Percentiles rank a stretch among this genome's conserved stretches.
Evolutionary conservation across 208 protist species (phyloP).

Genomic region (Wallacemonas sp.): DNA sequence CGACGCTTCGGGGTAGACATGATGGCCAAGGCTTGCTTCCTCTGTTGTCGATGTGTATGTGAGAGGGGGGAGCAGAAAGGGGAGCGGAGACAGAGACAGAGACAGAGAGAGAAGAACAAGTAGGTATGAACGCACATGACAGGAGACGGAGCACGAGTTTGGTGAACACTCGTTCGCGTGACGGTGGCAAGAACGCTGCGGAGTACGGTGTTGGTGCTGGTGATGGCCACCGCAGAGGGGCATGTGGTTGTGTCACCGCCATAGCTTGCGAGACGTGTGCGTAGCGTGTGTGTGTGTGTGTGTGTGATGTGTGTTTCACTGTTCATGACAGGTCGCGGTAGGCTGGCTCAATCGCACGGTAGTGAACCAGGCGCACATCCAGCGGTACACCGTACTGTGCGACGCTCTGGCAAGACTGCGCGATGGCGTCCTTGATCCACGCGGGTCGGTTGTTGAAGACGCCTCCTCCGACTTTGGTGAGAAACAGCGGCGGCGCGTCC

Average conservation of each 20-base stretch:
- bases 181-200: too few relatives aligned
- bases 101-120: too few relatives aligned
- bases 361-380: constrained; percentile 28
- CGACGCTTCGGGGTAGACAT: background rate
- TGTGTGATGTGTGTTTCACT: background rate
- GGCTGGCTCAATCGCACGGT: background rate
- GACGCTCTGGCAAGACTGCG: constrained; percentile 12
- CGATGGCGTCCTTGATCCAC: constrained; percentile 38
- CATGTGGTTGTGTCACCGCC: too few relatives aligned
- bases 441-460: constrained; percentile 37
- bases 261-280: too few relatives aligned
- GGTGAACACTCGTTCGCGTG: too few relatives aligned
- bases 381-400: constrained; percentile 26
- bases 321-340: background rate
- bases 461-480: constrained; percentile 54
- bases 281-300: background rate
- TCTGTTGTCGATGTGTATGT: background rate
- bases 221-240: too few relatives aligned
- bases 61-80: too few relatives aligned
- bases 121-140: too few relatives aligned
- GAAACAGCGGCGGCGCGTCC: constrained; percentile 29
- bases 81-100: too few relatives aligned
- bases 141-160: too few relatives aligned
- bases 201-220: too few relatives aligned
- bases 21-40: background rate